Evolutionary conservation across 305 asterid genomes (phyloP).

Genomic region (Fraxinus floribunda): DNA sequence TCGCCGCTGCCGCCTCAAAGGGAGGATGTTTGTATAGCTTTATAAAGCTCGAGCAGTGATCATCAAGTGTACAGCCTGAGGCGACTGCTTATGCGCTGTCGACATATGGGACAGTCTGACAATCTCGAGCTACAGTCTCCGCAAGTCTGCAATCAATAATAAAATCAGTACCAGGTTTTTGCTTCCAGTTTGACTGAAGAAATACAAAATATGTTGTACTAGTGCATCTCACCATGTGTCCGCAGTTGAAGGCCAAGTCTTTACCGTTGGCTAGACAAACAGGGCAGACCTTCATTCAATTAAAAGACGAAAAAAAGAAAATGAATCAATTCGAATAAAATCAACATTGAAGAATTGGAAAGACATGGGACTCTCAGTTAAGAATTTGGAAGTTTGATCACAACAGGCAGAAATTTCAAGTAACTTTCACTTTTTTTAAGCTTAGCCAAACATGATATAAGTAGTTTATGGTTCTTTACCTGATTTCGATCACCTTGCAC

Average conservation of each 20-base stretch:
- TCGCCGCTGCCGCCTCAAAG: background rate
- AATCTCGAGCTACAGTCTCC: constrained; percentile 64
- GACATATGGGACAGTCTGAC: constrained; percentile 73
- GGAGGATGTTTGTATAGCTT: background rate
- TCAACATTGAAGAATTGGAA: background rate
- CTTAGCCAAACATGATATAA: background rate
- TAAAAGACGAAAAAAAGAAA: background rate
- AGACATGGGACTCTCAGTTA: background rate
- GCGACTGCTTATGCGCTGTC: constrained; percentile 62
- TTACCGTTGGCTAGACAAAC: constrained; percentile 59
- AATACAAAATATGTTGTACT: background rate
- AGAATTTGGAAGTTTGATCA: background rate
- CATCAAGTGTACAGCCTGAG: constrained; percentile 58
- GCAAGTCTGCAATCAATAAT: constrained; percentile 63
- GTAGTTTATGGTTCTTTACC: constrained; percentile 32
- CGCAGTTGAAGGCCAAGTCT: constrained; percentile 78
- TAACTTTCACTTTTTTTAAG: background rate
- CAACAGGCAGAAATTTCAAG: background rate
- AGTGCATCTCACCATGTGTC: constrained; percentile 61
- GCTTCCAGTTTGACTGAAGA: background rate
- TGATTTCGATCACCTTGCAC: constrained; percentile 47
- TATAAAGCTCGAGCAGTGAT: background rate
- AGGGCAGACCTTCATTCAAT: constrained; percentile 59
- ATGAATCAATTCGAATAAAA: background rate
- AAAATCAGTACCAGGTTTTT: constrained; percentile 2